Base-by-base conservation (phyloP, 257 asterid species). In the Primulina huaijiensis region DNA sequence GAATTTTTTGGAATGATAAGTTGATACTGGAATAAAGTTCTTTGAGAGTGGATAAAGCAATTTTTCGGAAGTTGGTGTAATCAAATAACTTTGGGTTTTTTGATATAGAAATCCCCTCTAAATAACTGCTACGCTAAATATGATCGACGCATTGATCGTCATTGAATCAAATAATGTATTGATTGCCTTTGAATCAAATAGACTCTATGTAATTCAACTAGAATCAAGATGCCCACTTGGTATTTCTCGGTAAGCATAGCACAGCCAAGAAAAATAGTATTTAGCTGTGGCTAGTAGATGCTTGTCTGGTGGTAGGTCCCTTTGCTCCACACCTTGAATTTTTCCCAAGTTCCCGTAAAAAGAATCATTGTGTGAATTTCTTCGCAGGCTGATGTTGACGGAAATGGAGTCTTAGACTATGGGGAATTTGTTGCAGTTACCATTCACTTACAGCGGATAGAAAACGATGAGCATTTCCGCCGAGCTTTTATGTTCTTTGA, bases 371-470 rank as follows among this genome's bases (percentile, higher is more conserved):
- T 35, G n/a, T 19, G 3, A 2, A 7, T 33, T 20, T 27, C 38
- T 72, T 64, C 58, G 55, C 56, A 84, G 89, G 89, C 86, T 72
- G 89, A 84, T 77, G 84, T 81, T 77, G 86, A 84, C 71, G 84
- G 86, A 64, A 81, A 81, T 19, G 89, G 89, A 21, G 52, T 78
- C 60, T 65, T 84, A 77, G 88, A 84, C 77, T 84, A 84, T 46
- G 83, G 88, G 43, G 88, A 84, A 79, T 84, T 84, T 77, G 86
- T 84, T 19, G 88, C 88, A 63, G 88, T 84, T 56, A 81, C 83
- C 73, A 81, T 84, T 70, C 89, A 84, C 79, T 71, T 84, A 43
- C 86, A 84, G 75, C 67, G 80, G 67, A 74, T 84, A 76, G 86
- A 84, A 68, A 84, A 81, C 63, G 89, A 84, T 50, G 83, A 84